A percentile compares a stretch with the other conserved stretches of the same genome.
phyloP scores from a whole-genome alignment of 208 protist genomes.

The Acanthamoeba lugdunensis region DNA sequence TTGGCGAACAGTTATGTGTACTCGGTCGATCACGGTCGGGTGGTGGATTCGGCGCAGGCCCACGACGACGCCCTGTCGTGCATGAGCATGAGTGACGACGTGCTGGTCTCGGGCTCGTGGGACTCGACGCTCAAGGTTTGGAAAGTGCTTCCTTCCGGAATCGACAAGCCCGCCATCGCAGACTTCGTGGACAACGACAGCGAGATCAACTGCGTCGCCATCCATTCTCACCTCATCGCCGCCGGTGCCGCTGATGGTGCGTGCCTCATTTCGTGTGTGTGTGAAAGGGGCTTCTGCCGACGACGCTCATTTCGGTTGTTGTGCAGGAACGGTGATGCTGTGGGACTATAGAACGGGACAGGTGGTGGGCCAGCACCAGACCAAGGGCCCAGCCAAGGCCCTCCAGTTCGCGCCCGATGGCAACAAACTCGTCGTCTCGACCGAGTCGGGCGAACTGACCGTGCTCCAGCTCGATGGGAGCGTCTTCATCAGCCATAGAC shows the following conservation, averaged over 20 bases:
- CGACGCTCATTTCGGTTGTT: not conserved
- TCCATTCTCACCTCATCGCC: not conserved
- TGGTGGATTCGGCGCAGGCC: slow-evolving; percentile 71
- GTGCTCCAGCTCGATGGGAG: slow-evolving; percentile 35
- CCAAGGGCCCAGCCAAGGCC: not conserved
- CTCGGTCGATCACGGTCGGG: slow-evolving; percentile 81
- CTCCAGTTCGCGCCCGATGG: slow-evolving; percentile 48
- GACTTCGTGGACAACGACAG: slow-evolving; percentile 66
- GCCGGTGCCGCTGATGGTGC: slow-evolving; percentile 28
- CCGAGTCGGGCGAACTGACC: not conserved
- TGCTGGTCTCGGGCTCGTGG: slow-evolving; percentile 68
- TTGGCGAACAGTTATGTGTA: slow-evolving; percentile 82
- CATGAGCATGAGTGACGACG: slow-evolving; percentile 75
- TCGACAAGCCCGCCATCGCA: slow-evolving; percentile 14
- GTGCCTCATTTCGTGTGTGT: not conserved
- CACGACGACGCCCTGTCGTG: slow-evolving; percentile 85
- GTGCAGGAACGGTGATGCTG: slow-evolving; percentile 49
- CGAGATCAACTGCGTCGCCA: slow-evolving; percentile 62
- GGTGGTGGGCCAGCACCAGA: slow-evolving; percentile 21
- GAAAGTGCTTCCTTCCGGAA: slow-evolving; percentile 49
- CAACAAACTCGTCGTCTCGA: not conserved
- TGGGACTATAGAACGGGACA: slow-evolving; percentile 35
- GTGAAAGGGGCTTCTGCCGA: too few species aligned
- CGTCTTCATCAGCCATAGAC: not conserved
- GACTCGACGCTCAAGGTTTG: slow-evolving; percentile 62